A percentile compares a stretch with the other conserved stretches of the same genome.
Conservation (phyloP, 2,329 filamentous ascomycete species). For the Aspergillus texensis region DNA sequence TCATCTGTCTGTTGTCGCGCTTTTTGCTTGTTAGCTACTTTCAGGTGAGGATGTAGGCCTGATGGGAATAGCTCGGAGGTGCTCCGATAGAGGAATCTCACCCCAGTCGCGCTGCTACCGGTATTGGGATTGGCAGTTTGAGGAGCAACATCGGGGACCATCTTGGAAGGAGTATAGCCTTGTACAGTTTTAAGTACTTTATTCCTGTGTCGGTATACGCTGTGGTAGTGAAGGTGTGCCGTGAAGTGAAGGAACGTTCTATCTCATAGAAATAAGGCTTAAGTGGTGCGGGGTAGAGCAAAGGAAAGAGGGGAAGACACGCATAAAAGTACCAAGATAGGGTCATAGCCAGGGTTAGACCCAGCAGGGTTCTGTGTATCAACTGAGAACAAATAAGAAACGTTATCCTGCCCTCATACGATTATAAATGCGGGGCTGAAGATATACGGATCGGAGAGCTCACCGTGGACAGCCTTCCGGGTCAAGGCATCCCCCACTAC, state of each 20-base stretch:
- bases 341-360: background rate
- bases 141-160: background rate
- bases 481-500: no score
- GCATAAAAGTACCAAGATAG: background rate
- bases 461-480: no score
- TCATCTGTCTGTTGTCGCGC: constrained; percentile 19
- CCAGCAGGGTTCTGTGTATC: background rate
- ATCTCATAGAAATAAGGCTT: background rate
- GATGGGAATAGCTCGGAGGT: background rate
- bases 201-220: background rate
- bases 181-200: accelerated
- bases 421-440: background rate
- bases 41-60: background rate
- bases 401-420: no score
- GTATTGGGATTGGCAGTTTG: background rate
- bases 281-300: background rate
- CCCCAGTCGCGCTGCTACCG: background rate
- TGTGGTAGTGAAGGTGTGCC: no score
- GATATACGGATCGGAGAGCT: background rate
- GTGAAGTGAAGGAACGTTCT: background rate
- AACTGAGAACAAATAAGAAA: background rate
- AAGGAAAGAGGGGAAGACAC: background rate
- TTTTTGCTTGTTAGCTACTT: background rate
- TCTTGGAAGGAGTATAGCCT: background rate
- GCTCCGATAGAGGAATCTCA: background rate